Conservation (phyloP, 345 rosid genomes). For the Linum trigynum region DNA sequence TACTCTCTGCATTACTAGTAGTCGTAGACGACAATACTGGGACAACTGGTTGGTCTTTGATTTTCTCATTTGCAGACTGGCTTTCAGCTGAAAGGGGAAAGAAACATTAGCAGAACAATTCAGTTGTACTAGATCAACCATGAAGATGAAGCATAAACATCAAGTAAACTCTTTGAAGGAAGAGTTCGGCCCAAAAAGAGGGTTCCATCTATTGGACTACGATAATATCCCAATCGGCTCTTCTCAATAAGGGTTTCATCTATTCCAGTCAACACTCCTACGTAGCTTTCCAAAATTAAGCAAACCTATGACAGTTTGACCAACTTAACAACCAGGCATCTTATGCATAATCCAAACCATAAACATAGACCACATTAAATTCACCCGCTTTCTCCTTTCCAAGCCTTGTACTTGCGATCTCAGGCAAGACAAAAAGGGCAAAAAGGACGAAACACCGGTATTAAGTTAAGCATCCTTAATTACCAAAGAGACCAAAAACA, state of each 20-base stretch:
- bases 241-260: no score
- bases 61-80: constrained; percentile 29
- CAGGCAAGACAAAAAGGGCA: background rate
- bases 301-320: no score
- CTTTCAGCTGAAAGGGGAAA: constrained; percentile 26
- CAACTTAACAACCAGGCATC: no score
- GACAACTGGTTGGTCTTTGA: constrained; percentile 32
- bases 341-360: background rate
- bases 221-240: no score
- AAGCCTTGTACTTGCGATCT: background rate
- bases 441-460: background rate
- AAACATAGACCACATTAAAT: background rate
- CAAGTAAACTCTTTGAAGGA: background rate
- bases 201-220: no score
- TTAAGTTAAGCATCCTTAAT: background rate
- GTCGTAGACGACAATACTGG: constrained; percentile 34
- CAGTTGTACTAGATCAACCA: background rate
- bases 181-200: no score
- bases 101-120: no score
- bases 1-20: constrained; percentile 38
- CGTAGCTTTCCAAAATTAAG: no score
- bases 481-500: background rate
- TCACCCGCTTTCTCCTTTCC: background rate
- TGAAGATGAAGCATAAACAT: background rate
- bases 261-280: no score